phyloP scores from a whole-genome alignment of 176 grass and related monocot genomes.

The Zea luxurians region DNA sequence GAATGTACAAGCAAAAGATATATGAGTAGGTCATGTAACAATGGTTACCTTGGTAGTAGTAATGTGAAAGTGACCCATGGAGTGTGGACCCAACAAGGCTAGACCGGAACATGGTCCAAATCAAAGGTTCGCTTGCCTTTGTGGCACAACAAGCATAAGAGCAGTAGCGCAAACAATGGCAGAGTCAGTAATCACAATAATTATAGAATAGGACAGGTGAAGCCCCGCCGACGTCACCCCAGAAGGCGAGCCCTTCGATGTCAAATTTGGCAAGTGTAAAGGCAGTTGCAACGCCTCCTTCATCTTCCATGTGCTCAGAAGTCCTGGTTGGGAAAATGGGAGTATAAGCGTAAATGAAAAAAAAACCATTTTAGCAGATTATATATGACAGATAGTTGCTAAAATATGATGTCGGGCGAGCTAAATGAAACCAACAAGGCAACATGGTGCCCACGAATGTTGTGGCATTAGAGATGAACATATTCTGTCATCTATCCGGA shows the following conservation, averaged over 20 bases:
- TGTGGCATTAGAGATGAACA: constrained; percentile 89
- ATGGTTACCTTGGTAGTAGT: constrained; percentile 84
- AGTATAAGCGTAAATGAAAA: constrained; percentile 92
- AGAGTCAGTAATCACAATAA: constrained; percentile 2
- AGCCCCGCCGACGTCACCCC: constrained; percentile 38
- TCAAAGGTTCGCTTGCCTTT: constrained; percentile 89
- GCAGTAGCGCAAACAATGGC: background rate
- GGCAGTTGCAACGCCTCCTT: constrained; percentile 88
- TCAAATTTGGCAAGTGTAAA: constrained; percentile 84
- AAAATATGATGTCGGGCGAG: constrained; percentile 88
- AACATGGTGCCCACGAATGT: constrained; percentile 74
- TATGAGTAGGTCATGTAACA: background rate
- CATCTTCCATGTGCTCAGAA: constrained; percentile 91
- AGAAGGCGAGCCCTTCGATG: constrained; percentile 50
- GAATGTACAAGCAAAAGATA: background rate
- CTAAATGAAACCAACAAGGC: constrained; percentile 94
- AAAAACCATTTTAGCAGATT: constrained; percentile 78
- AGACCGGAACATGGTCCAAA: constrained; percentile 91
- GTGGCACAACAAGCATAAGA: constrained; percentile 58
- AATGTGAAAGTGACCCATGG: constrained; percentile 93
- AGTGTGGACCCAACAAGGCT: constrained; percentile 89
- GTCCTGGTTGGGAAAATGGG: constrained; percentile 95
- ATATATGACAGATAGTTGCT: constrained; percentile 93
- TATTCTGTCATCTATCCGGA: constrained; percentile 83
- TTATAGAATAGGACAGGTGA: constrained; percentile 15